Evolutionary conservation across 139 green algal species (phyloP).

Genomic region (Closterium sp.): DNA sequence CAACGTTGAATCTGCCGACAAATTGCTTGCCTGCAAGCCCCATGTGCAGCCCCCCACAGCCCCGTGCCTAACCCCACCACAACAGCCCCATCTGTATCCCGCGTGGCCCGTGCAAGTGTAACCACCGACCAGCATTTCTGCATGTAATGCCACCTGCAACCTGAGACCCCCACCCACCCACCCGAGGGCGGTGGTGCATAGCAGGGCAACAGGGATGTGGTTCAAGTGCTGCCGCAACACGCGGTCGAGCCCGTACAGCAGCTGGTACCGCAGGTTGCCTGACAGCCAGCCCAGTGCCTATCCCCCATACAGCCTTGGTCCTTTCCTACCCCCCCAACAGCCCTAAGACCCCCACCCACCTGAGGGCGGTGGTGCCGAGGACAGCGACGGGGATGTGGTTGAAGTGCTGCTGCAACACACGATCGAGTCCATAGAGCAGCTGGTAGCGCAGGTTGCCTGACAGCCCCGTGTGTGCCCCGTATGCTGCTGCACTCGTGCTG

Average conservation of each 20-base stretch:
- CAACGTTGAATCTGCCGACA: no score
- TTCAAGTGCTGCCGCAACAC: conserved; percentile 74
- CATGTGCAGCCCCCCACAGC: no score
- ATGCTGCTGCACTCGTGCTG: conserved; percentile 63
- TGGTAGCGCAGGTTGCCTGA: conserved; percentile 90
- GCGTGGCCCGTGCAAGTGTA: no score
- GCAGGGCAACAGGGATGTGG: conserved; percentile 3
- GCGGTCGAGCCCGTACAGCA: conserved; percentile 85
- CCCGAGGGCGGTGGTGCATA: background rate
- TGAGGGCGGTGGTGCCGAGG: conserved; percentile 10
- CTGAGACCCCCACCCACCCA: background rate
- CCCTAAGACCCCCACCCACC: conserved; percentile 24
- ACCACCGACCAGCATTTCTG: no score
- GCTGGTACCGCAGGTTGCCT: conserved; percentile 87
- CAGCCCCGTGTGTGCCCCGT: conserved; percentile 78
- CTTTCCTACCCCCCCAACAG: conserved; percentile 73
- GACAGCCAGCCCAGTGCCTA: conserved; percentile 71
- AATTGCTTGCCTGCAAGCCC: no score
- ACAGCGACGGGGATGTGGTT: conserved; percentile 40
- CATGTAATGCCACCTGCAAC: no score
- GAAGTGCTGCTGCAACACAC: conserved; percentile 74
- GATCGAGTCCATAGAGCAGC: conserved; percentile 84
- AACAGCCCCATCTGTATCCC: no score
- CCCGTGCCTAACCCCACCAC: no score
- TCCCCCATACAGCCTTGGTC: no score